phyloP scores from a whole-genome alignment of 192 early-diverging fungal species.

The Haplosporangium gracile region DNA sequence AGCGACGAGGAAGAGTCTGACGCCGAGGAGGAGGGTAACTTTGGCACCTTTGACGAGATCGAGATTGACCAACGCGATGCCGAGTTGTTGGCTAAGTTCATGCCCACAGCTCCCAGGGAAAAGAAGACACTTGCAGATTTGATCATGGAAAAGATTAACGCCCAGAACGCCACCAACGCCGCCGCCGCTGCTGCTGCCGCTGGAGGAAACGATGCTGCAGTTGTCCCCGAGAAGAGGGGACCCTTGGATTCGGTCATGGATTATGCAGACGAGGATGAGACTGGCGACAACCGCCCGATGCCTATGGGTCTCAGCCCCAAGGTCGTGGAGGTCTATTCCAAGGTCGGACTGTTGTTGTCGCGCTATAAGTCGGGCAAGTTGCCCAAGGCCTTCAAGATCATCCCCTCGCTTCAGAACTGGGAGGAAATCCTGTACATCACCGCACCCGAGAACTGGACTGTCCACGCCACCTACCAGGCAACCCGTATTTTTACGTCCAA shows the following conservation, averaged over 20 bases:
- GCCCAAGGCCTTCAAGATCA: conserved; percentile 99
- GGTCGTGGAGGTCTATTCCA: conserved; percentile 94
- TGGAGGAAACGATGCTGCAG: conserved; percentile 40
- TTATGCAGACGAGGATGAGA: conserved; percentile 57
- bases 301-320: conserved; percentile 83
- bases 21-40: conserved; percentile 78
- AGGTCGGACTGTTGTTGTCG: conserved; percentile 90
- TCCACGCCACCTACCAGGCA: conserved; percentile 96
- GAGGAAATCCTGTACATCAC: conserved; percentile 97
- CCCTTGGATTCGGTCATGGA: conserved; percentile 49
- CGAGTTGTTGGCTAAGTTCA: conserved; percentile 90
- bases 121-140: conserved; percentile 94
- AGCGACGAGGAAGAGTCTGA: conserved; percentile 75
- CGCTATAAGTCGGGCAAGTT: conserved; percentile 96
- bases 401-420: conserved; percentile 96
- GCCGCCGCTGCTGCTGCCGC: conserved; percentile 43
- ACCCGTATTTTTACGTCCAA: conserved; percentile 98
- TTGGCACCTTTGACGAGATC: conserved; percentile 49
- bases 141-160: conserved; percentile 96
- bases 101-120: conserved; percentile 85
- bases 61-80: conserved; percentile 87
- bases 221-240: conserved; percentile 52
- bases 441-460: conserved; percentile 92
- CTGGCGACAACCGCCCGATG: conserved; percentile 48
- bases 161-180: conserved; percentile 69